Evolutionary conservation across 805 yeast genomes (phyloP).

Genomic region (Ogataea trehaloabstinens): DNA sequence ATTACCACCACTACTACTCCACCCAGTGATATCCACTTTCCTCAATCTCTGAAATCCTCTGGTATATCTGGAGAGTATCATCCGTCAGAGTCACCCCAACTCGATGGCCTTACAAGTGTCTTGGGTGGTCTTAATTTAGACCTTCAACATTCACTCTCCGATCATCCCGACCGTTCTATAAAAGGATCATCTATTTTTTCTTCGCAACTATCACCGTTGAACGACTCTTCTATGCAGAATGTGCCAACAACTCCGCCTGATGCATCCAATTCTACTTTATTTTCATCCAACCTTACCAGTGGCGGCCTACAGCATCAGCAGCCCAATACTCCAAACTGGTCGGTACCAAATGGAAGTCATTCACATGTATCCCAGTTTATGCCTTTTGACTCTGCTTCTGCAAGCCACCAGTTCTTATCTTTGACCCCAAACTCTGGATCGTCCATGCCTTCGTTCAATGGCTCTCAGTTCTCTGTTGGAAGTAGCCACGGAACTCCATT

Average conservation of each 20-base stretch:
- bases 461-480: slow-evolving; percentile 12
- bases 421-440: slow-evolving; percentile 23
- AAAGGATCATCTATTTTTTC: slow-evolving; percentile 21
- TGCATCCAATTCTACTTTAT: slow-evolving; percentile 18
- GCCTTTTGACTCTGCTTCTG: slow-evolving; percentile 8
- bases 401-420: slow-evolving; percentile 18
- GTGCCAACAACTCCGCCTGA: slow-evolving; percentile 29
- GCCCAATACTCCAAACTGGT: slow-evolving; percentile 37
- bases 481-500: slow-evolving; percentile 23
- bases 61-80: slow-evolving; percentile 2
- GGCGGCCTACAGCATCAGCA: slow-evolving; percentile 7
- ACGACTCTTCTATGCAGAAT: slow-evolving; percentile 14
- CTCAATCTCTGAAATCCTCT: slow-evolving; percentile 7
- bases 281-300: slow-evolving; percentile 10
- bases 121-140: slow-evolving; percentile 46
- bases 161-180: slow-evolving; percentile 8
- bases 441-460: slow-evolving; percentile 15
- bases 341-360: slow-evolving; percentile 15
- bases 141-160: slow-evolving; percentile 17
- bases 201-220: slow-evolving; percentile 25
- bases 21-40: slow-evolving; percentile 25
- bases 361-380: slow-evolving; percentile 5
- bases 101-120: slow-evolving; percentile 47
- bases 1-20: slow-evolving; percentile 32
- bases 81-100: slow-evolving; percentile 17